Conservation (phyloP, 1,284 basidiomycete genomes). For the Lentinula novae-zelandiae region DNA sequence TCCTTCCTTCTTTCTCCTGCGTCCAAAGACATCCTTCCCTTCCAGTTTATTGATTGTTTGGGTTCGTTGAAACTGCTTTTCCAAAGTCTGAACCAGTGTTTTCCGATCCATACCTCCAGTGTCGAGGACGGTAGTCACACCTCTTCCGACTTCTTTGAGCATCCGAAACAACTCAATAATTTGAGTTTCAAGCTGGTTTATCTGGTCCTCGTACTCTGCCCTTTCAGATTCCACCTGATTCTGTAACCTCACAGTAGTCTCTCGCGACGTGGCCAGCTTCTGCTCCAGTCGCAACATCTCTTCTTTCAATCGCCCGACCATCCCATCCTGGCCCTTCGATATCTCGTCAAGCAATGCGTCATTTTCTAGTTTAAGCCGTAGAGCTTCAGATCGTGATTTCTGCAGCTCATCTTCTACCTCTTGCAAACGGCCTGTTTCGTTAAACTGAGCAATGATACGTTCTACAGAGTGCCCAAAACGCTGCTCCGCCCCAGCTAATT, state of each 20-base stretch:
- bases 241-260: conserved; percentile 73
- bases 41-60: conserved; percentile 87
- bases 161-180: conserved; percentile 93
- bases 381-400: conserved; percentile 61
- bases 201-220: conserved; percentile 81
- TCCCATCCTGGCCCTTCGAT: conserved; percentile 75
- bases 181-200: conserved; percentile 86
- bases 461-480: conserved; percentile 90
- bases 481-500: conserved; percentile 79
- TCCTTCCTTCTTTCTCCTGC: conserved; percentile 32
- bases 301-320: conserved; percentile 79
- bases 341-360: conserved; percentile 80
- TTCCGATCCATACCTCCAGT: conserved; percentile 72
- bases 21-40: conserved; percentile 48
- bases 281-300: conserved; percentile 77
- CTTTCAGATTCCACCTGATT: conserved; percentile 82
- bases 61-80: conserved; percentile 79
- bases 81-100: conserved; percentile 76
- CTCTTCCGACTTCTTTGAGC: conserved; percentile 79
- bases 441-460: conserved; percentile 86
- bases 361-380: conserved; percentile 68
- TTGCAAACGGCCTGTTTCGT: conserved; percentile 86
- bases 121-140: conserved; percentile 73
- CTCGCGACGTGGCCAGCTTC: conserved; percentile 75
- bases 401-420: conserved; percentile 76